A percentile compares a stretch with the other conserved stretches of the same genome.
phyloP scores from a whole-genome alignment of 257 asterid species.

The Coffea eugenioides region DNA sequence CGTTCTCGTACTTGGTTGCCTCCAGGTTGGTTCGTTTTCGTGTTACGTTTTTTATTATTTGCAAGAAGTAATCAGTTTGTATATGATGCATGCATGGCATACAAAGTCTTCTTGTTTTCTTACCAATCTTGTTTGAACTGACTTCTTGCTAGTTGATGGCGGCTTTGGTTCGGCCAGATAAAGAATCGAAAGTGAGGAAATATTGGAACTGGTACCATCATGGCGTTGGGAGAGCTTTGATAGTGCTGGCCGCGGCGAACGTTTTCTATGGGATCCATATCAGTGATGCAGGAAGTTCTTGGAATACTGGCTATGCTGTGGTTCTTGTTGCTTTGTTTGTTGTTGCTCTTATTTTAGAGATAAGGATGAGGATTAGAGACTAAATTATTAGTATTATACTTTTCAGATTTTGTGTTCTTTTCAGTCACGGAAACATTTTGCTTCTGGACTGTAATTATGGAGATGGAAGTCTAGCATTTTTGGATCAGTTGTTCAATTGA shows the following conservation, averaged over 20 bases:
- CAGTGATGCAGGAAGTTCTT: conserved; percentile 49
- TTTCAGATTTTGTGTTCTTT: conserved; percentile 8
- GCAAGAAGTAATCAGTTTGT: no score
- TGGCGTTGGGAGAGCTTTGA: conserved; percentile 52
- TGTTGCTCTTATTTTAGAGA: conserved; percentile 47
- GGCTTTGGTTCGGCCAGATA: conserved; percentile 64
- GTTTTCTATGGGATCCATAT: conserved; percentile 82
- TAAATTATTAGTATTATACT: conserved; percentile 12
- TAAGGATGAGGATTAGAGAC: conserved; percentile 44
- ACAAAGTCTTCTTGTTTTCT: neutral
- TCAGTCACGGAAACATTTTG: neutral
- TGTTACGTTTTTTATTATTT: no score
- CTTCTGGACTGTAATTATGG: no score
- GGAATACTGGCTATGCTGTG: conserved; percentile 78
- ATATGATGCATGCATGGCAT: neutral
- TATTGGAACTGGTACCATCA: conserved; percentile 95
- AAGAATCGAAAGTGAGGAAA: conserved; percentile 59
- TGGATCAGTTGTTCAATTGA: no score
- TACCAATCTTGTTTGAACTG: neutral
- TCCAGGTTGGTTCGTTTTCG: conserved; percentile 53
- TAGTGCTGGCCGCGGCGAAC: conserved; percentile 60
- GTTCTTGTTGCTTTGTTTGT: conserved; percentile 45
- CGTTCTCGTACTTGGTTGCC: conserved; percentile 65
- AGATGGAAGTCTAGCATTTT: neutral
- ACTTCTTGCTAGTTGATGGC: conserved; percentile 53